Evolutionary conservation across 2,329 filamentous ascomycete species (phyloP).

Genomic region (Teratosphaeria epicoccoides): DNA sequence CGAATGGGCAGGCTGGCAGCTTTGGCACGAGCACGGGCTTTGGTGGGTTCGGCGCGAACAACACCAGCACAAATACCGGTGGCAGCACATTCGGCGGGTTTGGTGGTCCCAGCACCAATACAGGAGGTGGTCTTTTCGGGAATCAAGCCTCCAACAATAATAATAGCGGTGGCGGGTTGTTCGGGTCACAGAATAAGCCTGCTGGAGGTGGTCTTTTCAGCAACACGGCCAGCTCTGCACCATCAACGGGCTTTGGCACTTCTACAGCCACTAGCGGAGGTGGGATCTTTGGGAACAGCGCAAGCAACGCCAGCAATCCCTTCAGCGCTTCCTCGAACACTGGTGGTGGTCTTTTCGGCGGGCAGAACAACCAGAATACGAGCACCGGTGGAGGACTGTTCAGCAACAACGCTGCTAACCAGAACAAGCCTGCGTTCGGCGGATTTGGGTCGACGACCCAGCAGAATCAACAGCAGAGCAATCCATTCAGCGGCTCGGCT

Average conservation of each 20-base stretch:
- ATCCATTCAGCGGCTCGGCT: constrained; percentile 15
- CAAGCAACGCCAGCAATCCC: constrained; percentile 22
- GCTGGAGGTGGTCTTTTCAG: constrained; percentile 27
- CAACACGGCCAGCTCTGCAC: constrained; percentile 6
- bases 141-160: constrained; percentile 33
- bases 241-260: constrained; percentile 12
- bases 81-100: constrained; percentile 20
- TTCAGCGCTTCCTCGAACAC: constrained; percentile 31
- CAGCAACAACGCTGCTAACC: constrained; percentile 53
- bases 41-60: constrained; percentile 29
- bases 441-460: not conserved
- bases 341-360: constrained; percentile 28
- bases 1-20: constrained; percentile 66
- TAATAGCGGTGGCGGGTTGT: constrained; percentile 19
- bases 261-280: constrained; percentile 23
- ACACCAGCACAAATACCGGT: constrained; percentile 23
- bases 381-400: constrained; percentile 34
- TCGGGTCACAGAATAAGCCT: constrained; percentile 30
- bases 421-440: constrained; percentile 1
- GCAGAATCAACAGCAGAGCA: constrained; percentile 9
- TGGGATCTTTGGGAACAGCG: constrained; percentile 21
- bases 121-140: constrained; percentile 45
- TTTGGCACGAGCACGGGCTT: constrained; percentile 59
- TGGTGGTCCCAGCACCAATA: constrained; percentile 13
- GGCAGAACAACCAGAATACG: constrained; percentile 31